Evolutionary conservation across 2,329 filamentous ascomycete genomes (phyloP).

Genomic region (Pestalotiopsis fici): DNA sequence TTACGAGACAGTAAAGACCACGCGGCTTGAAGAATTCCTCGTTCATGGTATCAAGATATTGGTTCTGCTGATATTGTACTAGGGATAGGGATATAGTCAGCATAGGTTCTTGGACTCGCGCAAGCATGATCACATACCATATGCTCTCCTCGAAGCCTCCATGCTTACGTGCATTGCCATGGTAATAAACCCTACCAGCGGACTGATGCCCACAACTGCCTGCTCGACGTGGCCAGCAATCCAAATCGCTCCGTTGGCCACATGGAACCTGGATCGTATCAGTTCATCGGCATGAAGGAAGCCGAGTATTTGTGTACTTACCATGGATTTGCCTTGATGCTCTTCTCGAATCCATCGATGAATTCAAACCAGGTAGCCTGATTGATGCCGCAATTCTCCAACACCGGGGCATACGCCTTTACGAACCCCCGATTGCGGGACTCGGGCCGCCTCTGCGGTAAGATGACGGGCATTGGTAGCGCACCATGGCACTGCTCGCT

Average conservation of each 20-base stretch:
- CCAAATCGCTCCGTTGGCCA: slow-evolving; percentile 28
- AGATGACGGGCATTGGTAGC: slow-evolving; percentile 34
- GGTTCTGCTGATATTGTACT: slow-evolving; percentile 41
- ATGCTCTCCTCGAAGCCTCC: slow-evolving; percentile 39
- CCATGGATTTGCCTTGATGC: slow-evolving; percentile 27
- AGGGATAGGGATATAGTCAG: not conserved
- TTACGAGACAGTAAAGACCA: slow-evolving; percentile 39
- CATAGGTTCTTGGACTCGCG: slow-evolving; percentile 13
- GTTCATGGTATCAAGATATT: slow-evolving; percentile 58
- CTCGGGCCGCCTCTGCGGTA: slow-evolving; percentile 43
- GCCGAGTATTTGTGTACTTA: not conserved
- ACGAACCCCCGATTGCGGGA: slow-evolving; percentile 41
- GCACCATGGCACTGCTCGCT: not conserved
- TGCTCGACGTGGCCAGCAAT: slow-evolving; percentile 39
- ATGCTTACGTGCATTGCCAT: slow-evolving; percentile 43
- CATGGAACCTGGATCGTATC: not conserved
- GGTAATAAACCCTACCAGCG: slow-evolving; percentile 40
- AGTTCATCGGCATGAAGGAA: not conserved
- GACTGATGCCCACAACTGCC: slow-evolving; percentile 32
- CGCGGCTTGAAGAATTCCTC: slow-evolving; percentile 56
- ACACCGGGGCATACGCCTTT: slow-evolving; percentile 42
- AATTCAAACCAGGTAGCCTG: slow-evolving; percentile 42
- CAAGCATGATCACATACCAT: slow-evolving; percentile 19
- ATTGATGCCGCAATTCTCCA: slow-evolving; percentile 38
- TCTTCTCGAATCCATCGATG: slow-evolving; percentile 39